Conservation (phyloP, 2,329 filamentous ascomycete genomes). For the Diaporthe citriasiana region DNA sequence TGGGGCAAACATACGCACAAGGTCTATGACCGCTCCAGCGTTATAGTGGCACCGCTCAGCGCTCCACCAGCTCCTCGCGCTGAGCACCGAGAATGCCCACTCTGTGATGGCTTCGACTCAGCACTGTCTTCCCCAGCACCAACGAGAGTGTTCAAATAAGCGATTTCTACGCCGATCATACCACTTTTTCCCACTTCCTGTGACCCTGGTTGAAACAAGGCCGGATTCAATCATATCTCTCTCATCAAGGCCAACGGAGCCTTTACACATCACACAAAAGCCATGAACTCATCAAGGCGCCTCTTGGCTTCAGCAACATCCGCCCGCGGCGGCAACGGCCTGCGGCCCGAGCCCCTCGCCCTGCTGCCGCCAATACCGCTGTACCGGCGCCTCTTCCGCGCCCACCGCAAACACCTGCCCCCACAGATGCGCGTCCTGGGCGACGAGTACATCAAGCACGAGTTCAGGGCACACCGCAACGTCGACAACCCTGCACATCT, state of each 20-base stretch:
- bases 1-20: conserved; percentile 19
- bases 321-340: conserved; percentile 51
- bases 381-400: conserved; percentile 88
- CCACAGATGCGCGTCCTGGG: conserved; percentile 84
- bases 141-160: background rate
- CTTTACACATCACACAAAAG: background rate
- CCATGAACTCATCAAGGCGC: conserved; percentile 35
- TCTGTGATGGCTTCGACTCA: conserved; percentile 29
- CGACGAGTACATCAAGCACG: conserved; percentile 92
- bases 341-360: conserved; percentile 66
- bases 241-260: background rate
- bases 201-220: background rate
- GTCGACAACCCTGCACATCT: conserved; percentile 94
- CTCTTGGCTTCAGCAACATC: conserved; percentile 56
- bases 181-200: background rate
- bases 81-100: conserved; percentile 3
- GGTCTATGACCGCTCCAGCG: conserved; percentile 25
- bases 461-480: conserved; percentile 86
- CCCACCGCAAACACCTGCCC: conserved; percentile 85
- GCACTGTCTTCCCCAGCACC: background rate
- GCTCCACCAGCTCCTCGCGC: background rate
- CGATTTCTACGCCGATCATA: background rate
- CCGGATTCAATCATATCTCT: background rate
- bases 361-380: conserved; percentile 89
- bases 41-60: background rate